Percentiles rank a stretch among this genome's conserved stretches.
Evolutionary conservation across 1,284 basidiomycete species (phyloP).

Genomic region (Ustilago trichophora): DNA sequence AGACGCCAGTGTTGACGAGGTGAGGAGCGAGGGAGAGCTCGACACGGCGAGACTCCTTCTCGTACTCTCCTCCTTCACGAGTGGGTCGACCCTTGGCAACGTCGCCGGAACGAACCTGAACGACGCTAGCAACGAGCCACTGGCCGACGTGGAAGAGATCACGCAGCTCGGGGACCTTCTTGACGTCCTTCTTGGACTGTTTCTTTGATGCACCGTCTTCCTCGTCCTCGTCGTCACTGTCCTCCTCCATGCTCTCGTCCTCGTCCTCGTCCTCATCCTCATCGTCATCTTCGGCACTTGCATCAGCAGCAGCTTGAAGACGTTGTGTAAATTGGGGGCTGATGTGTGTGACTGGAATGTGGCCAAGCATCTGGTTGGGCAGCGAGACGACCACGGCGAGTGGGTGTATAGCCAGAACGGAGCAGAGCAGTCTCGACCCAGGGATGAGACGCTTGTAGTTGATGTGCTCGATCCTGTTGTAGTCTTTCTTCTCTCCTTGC

Average conservation of each 20-base stretch:
- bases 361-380: constrained; percentile 92
- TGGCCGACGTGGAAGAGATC: constrained; percentile 85
- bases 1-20: constrained; percentile 83
- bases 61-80: constrained; percentile 60
- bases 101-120: constrained; percentile 72
- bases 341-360: constrained; percentile 93
- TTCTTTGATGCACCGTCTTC: constrained; percentile 13
- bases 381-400: constrained; percentile 90
- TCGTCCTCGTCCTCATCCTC: constrained; percentile 68
- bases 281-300: constrained; percentile 69
- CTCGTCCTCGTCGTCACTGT: constrained; percentile 67
- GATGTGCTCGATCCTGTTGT: constrained; percentile 83
- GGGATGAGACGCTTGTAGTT: constrained; percentile 91
- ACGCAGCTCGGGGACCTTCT: constrained; percentile 56
- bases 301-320: constrained; percentile 69
- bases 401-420: constrained; percentile 86
- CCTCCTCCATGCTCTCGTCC: constrained; percentile 14
- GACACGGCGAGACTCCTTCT: constrained; percentile 69
- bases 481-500: constrained; percentile 65
- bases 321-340: constrained; percentile 81
- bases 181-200: constrained; percentile 11
- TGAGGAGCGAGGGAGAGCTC: constrained; percentile 87
- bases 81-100: constrained; percentile 74
- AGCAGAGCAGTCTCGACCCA: constrained; percentile 87
- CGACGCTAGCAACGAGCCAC: constrained; percentile 83